These are phyloP conservation scores for Paraurostyla sp. DNA, from an alignment of 73 alveolate genomes.

Conservation along the genomic window DNA sequence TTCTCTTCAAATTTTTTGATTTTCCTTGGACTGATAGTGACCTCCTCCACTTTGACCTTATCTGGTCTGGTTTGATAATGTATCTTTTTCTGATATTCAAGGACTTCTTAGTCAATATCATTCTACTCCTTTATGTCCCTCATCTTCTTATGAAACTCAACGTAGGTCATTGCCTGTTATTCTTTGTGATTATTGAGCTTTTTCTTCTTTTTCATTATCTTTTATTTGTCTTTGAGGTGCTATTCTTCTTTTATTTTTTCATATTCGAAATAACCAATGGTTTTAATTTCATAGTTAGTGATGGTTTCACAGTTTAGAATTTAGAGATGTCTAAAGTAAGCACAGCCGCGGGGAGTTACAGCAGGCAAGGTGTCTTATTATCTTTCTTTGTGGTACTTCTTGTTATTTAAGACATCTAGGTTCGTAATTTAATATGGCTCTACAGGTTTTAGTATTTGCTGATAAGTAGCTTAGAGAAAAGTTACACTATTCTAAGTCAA, in stretches of 20 bases:
- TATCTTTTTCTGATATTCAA: not conserved
- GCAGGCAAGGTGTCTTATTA: not conserved
- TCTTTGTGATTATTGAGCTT: not conserved
- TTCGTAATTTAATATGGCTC: not conserved
- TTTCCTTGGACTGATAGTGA: conserved; percentile 17
- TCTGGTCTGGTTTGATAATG: conserved; percentile 1
- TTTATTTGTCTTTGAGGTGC: not conserved
- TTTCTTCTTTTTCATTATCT: not conserved
- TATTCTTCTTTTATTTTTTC: not conserved
- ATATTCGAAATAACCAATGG: conserved; percentile 15
- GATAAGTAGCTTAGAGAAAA: conserved; percentile 18
- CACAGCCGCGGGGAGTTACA: not conserved
- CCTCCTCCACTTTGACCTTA: conserved; percentile 1
- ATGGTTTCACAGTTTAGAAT: not conserved
- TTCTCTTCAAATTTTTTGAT: conserved; percentile 9
- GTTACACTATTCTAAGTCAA: conserved; percentile 4
- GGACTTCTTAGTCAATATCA: not conserved
- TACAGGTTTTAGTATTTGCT: conserved; percentile 4
- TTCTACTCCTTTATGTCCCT: not conserved
- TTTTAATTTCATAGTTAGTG: conserved; percentile 1
- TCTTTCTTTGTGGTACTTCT: not conserved
- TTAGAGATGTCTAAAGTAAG: not conserved
- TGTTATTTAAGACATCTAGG: not conserved
- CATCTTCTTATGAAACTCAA: not conserved
- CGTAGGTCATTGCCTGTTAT: not conserved